Base-by-base conservation (phyloP, 192 early-diverging fungal genomes). In the Mortierella hygrophila region DNA sequence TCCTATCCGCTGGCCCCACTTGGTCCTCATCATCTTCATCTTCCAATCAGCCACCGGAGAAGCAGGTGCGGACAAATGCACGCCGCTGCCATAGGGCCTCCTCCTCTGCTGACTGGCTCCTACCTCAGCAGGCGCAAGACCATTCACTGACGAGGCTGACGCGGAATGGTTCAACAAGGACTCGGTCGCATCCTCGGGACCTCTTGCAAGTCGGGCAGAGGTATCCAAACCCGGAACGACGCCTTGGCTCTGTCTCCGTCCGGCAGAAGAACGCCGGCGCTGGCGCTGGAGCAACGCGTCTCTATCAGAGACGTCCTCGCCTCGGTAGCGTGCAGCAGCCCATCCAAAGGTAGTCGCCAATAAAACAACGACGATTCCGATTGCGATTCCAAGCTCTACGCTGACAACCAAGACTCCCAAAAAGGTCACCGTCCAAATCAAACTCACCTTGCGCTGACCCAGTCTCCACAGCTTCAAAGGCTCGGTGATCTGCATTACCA, bases 401-500 rank as follows among this genome's bases (percentile, higher is more conserved):
- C 79, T 81, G 63, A 86, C 41, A 15, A 86, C 70, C 49, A 80
- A 41, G 13, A 81, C 84, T 18, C 70, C 79, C 10, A 68, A 29
- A 63, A 86, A 81, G 1, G 84, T 85, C 1, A 77, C 78, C 3
- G 38, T 73, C 83, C 83, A 85, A n/a, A 85, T 85, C 3, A 85
- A 0, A 23, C 78, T 23, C 1, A 75, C 83, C 74, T 85, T 85
- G 11, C 47, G 78, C 37, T 85, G 83, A 21, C 83, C 83, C 15
- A 85, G 38, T 42, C 83, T 74, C 83, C 83, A 85, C 21, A 85
- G 83, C 46, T 80, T 85, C 41, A 80, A 8, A 5, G 83, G 83
- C 35, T 85, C 83, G 0, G 69, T 80, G 26, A 85, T 85, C 41
- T 85, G 83, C 84, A 86, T 86, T 26, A 86, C 38, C 20, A 86